A percentile compares a stretch with the other conserved stretches of the same genome.
phyloP scores from a whole-genome alignment of 805 yeast species.

The Metschnikowia arizonensis region DNA sequence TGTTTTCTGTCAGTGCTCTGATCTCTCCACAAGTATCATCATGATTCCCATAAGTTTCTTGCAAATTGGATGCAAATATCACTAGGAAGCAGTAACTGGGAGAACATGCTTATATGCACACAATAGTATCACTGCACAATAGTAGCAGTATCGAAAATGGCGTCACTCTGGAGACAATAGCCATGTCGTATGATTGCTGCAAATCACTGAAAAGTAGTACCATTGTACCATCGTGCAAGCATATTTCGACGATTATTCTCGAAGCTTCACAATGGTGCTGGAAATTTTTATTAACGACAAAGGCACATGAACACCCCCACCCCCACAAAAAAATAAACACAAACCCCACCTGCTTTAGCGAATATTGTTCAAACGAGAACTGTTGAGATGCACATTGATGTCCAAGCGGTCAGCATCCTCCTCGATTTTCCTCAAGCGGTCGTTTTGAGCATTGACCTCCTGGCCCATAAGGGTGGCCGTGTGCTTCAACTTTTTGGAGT shows the following conservation, averaged over 20 bases:
- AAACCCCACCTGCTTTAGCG: slow-evolving; percentile 21
- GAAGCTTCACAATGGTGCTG: not conserved
- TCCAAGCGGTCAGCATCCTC: slow-evolving; percentile 83
- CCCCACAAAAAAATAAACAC: not conserved
- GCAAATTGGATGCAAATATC: too few relatives aligned
- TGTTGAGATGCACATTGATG: slow-evolving; percentile 75
- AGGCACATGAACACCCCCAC: too few relatives aligned
- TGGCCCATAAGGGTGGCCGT: slow-evolving; percentile 69
- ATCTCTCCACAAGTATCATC: too few relatives aligned
- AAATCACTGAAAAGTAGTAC: not conserved
- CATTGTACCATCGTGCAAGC: not conserved
- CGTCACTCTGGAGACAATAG: not conserved
- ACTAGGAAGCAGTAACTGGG: not conserved
- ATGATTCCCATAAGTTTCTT: too few relatives aligned
- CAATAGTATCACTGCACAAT: not conserved
- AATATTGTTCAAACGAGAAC: slow-evolving; percentile 58
- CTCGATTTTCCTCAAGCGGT: slow-evolving; percentile 67
- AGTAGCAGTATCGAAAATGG: too few relatives aligned
- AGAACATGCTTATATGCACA: not conserved
- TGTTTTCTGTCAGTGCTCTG: too few relatives aligned
- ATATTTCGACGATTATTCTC: not conserved
- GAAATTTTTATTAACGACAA: too few relatives aligned
- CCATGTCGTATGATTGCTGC: not conserved
- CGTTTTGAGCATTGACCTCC: slow-evolving; percentile 77
- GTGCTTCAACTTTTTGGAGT: slow-evolving; percentile 65